phyloP scores from a whole-genome alignment of 352 stramenopile genomes.

The Phytopythium aichiense region DNA sequence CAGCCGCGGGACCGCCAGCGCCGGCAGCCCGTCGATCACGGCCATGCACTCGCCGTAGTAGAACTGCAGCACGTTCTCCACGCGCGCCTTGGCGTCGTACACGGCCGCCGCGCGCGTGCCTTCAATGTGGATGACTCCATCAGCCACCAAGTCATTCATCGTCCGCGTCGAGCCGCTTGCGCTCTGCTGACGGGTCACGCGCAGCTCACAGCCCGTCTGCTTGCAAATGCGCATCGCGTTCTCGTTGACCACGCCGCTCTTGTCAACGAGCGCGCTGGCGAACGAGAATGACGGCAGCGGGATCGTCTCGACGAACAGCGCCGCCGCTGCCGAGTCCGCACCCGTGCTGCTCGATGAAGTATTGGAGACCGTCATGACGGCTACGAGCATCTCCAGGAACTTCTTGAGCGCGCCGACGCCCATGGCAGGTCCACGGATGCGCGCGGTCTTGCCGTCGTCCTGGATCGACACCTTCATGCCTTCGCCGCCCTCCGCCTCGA shows the following conservation, averaged over 20 bases:
- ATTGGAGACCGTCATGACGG: constrained; percentile 8
- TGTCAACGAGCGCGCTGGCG: constrained; percentile 46
- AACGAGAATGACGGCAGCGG: constrained; percentile 44
- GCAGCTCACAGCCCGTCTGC: constrained; percentile 74
- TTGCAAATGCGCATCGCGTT: constrained; percentile 72
- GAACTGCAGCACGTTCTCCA: constrained; percentile 78
- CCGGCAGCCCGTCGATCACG: constrained; percentile 41
- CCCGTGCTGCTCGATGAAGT: background rate
- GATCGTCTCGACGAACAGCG: constrained; percentile 64
- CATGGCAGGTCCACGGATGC: constrained; percentile 64
- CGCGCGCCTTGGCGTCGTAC: constrained; percentile 62
- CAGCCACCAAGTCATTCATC: constrained; percentile 16
- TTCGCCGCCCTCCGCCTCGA: constrained; percentile 68
- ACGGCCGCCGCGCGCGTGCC: constrained; percentile 56
- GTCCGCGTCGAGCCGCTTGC: constrained; percentile 6
- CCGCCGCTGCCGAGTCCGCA: constrained; percentile 1
- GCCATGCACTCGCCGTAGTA: constrained; percentile 64
- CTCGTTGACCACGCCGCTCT: constrained; percentile 53
- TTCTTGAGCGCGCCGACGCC: constrained; percentile 67
- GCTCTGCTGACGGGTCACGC: constrained; percentile 33
- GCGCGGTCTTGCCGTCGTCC: constrained; percentile 62
- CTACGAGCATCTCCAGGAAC: constrained; percentile 74
- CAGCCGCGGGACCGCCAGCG: constrained; percentile 44
- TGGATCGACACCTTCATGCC: constrained; percentile 60
- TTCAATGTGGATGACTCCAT: constrained; percentile 60